Evolutionary conservation across 75 land plant genomes (phyloP).

Genomic region (Adiantum capillusveneris): DNA sequence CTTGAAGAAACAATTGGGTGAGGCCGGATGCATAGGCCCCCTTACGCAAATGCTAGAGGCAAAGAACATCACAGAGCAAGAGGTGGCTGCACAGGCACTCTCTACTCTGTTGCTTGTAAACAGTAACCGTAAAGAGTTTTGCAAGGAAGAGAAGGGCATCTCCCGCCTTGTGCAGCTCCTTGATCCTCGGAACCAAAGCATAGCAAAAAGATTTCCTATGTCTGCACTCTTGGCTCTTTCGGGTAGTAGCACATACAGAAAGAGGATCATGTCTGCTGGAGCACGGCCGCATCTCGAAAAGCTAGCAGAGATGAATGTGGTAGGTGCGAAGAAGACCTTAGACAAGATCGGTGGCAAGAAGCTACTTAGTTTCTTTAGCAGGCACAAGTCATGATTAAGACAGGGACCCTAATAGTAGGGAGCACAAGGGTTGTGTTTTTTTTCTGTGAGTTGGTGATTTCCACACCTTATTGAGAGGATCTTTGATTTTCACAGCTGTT

Average conservation of each 20-base stretch:
- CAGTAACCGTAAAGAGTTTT: conserved; percentile 40
- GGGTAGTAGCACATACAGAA: conserved; percentile 36
- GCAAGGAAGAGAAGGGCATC: conserved; percentile 44
- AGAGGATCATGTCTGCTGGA: conserved; percentile 54
- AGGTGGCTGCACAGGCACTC: conserved; percentile 48
- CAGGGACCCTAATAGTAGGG: no score
- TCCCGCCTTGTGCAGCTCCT: conserved; percentile 36
- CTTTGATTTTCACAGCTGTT: no score
- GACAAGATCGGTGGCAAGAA: not conserved
- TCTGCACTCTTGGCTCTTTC: conserved; percentile 35
- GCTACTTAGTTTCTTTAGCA: not conserved
- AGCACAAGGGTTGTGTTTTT: no score
- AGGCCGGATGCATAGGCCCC: conserved; percentile 53
- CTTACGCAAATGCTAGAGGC: conserved; percentile 49
- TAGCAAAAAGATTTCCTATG: conserved; percentile 48
- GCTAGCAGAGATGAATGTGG: conserved; percentile 51
- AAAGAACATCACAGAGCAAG: conserved; percentile 37
- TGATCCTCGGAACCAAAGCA: conserved; percentile 29
- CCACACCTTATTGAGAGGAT: no score
- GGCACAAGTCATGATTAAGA: not conserved
- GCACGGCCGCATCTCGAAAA: conserved; percentile 39
- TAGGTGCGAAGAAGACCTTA: conserved; percentile 44
- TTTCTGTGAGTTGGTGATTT: no score
- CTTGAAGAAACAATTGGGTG: conserved; percentile 41
- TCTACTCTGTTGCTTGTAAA: conserved; percentile 27